Conservation (phyloP, 805 yeast genomes). For the Ogataea chonburiensis region DNA sequence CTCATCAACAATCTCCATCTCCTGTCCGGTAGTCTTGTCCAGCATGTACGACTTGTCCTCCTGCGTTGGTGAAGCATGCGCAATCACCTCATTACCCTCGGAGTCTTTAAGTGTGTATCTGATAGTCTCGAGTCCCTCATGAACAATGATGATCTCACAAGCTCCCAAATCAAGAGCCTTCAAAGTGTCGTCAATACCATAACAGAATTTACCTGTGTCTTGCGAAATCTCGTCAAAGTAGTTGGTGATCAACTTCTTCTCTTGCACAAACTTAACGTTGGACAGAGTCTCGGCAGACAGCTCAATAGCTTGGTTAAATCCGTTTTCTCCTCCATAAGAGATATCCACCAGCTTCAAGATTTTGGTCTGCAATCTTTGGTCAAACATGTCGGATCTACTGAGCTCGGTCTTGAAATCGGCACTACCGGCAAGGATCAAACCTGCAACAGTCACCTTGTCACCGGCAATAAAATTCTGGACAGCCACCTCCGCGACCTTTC, state of each 20-base stretch:
- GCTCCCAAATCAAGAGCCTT: slow-evolving; percentile 97
- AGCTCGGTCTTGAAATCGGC: slow-evolving; percentile 98
- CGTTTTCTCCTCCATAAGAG: slow-evolving; percentile 99
- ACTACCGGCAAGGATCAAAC: slow-evolving; percentile 95
- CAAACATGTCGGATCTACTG: slow-evolving; percentile 90
- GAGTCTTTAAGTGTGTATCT: slow-evolving; percentile 83
- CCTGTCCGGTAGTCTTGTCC: slow-evolving; percentile 85
- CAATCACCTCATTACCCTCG: slow-evolving; percentile 75
- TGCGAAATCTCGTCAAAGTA: slow-evolving; percentile 97
- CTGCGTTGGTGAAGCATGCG: slow-evolving; percentile 68
- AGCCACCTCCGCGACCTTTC: slow-evolving; percentile 98
- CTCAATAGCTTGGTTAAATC: slow-evolving; percentile 98
- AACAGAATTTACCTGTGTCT: slow-evolving; percentile 96
- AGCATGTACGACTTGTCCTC: slow-evolving; percentile 72
- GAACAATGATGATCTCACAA: slow-evolving; percentile 87
- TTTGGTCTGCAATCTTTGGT: slow-evolving; percentile 81
- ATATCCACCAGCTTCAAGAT: slow-evolving; percentile 92
- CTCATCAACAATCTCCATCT: slow-evolving; percentile 87
- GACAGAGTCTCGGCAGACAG: slow-evolving; percentile 95
- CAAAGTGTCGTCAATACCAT: slow-evolving; percentile 93
- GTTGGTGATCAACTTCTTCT: slow-evolving; percentile 86
- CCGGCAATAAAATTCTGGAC: slow-evolving; percentile 94
- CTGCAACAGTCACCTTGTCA: slow-evolving; percentile 93
- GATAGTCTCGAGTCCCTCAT: slow-evolving; percentile 82
- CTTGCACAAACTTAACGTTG: slow-evolving; percentile 96